Base-by-base conservation (phyloP, 73 alveolate species). In the Blepharisma japonicum region DNA sequence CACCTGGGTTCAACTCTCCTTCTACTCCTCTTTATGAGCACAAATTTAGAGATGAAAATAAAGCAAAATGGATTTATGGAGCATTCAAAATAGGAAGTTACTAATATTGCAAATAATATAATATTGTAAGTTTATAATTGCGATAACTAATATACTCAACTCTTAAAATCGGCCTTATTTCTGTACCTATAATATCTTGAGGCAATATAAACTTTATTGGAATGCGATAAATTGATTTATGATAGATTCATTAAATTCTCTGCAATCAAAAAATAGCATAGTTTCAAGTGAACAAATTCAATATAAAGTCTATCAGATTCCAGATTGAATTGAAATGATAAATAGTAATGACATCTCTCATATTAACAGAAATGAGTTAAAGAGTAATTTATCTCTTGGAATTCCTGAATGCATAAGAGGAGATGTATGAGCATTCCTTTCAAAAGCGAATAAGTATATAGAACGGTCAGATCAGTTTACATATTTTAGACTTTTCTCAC, bases 1-100 rank as follows among this genome's bases (percentile, higher is more conserved):
- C 74, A 18, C 49, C 14, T 14, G 74, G 47, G 74, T 61, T 61
- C 5, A 61, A 61, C 47, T 61, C 74, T 2, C 49, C 48, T 61
- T 14, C 74, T 14, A 11, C 11, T 9, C 74, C 74, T 14, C 23
- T 61, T 61, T 4, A 61, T 61, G 11, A 14, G 74, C 74, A 61
- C 23, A 61, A 25, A 48, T 61, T 61, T 5, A 61, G 74, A 61
- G 74, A 61, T 18, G 74, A 61, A 61, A 61, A 61, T 48, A n/a
- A n/a, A 39, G 23, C n/a, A 9, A 61, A 61, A 9, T 61, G 74
- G 74, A n/a, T 61, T 61, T n/a, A n/a, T 20, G 74, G 74, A 25
- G 74, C 74, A 18, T 61, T 61, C 5, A 61, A 61, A 39, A 61
- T 39, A 2, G 74, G 47, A 14, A 61, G 74, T 61, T 61, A 61